Conservation (phyloP, 345 rosid genomes). For the Lagerstroemia speciosa region DNA sequence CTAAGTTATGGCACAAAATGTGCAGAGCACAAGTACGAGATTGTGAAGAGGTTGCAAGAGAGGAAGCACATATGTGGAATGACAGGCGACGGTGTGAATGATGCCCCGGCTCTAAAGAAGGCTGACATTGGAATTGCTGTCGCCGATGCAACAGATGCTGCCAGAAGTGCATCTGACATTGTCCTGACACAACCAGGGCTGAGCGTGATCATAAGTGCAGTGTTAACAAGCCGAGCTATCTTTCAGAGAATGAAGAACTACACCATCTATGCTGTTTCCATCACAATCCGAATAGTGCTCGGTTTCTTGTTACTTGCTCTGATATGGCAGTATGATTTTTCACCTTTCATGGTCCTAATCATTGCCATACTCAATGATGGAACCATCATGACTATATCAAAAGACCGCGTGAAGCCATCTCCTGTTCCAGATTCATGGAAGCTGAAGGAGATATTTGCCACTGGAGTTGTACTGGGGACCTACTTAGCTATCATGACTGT, state of each 20-base stretch:
- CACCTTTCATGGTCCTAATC: slow-evolving; percentile 91
- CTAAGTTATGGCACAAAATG: background rate
- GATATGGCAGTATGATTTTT: slow-evolving; percentile 88
- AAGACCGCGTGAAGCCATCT: slow-evolving; percentile 80
- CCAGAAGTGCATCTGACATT: slow-evolving; percentile 83
- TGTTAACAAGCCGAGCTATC: slow-evolving; percentile 84
- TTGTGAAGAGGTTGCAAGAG: slow-evolving; percentile 76
- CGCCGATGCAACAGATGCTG: slow-evolving; percentile 97
- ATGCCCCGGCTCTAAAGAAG: slow-evolving; percentile 89
- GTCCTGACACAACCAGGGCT: slow-evolving; percentile 91
- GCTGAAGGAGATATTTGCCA: slow-evolving; percentile 78
- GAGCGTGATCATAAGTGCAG: slow-evolving; percentile 92
- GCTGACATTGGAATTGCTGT: slow-evolving; percentile 97
- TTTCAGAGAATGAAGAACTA: slow-evolving; percentile 98
- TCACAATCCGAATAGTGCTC: slow-evolving; percentile 77
- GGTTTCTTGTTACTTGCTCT: slow-evolving; percentile 86
- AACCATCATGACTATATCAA: slow-evolving; percentile 76
- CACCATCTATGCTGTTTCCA: slow-evolving; percentile 94
- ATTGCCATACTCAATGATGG: slow-evolving; percentile 85
- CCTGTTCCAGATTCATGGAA: slow-evolving; percentile 86
- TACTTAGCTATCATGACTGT: slow-evolving; percentile 86
- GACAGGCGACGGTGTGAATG: slow-evolving; percentile 98
- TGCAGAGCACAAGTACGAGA: slow-evolving; percentile 89
- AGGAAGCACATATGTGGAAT: slow-evolving; percentile 92
- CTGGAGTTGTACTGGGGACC: slow-evolving; percentile 72